Percentiles rank a stretch among this genome's conserved stretches.
These are phyloP conservation scores for Albugo laibachii DNA, from an alignment of 352 stramenopile species.

Conservation along the genomic window DNA sequence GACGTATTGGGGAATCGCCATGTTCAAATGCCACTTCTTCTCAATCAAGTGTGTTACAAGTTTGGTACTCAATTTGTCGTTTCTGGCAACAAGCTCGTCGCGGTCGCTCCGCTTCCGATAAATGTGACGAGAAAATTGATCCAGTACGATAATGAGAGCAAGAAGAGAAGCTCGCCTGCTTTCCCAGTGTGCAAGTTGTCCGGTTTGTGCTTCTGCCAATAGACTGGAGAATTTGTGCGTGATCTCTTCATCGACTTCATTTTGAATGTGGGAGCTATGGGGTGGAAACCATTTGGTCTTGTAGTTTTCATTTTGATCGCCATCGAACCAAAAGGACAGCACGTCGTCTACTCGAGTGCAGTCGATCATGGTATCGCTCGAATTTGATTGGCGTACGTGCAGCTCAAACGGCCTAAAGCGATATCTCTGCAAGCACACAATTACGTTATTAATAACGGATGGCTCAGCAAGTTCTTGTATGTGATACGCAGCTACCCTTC, in stretches of 20 bases:
- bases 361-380: no score
- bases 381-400: no score
- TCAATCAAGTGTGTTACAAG: constrained; percentile 26
- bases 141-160: constrained; percentile 65
- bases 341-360: constrained; percentile 4
- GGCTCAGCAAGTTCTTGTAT: no score
- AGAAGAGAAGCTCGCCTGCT: constrained; percentile 20
- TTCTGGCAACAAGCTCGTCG: constrained; percentile 9
- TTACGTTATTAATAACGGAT: no score
- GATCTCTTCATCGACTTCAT: constrained; percentile 20
- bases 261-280: constrained; percentile 25
- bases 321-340: constrained; percentile 40
- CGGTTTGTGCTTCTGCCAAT: constrained; percentile 18
- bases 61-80: constrained; percentile 25
- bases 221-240: constrained; percentile 16
- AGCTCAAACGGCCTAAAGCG: no score
- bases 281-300: constrained; percentile 44
- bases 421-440: no score
- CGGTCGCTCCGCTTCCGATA: constrained; percentile 21
- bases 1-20: constrained; percentile 35
- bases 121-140: constrained; percentile 75
- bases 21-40: constrained; percentile 23
- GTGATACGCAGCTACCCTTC: no score
- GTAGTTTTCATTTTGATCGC: constrained; percentile 24
- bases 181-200: constrained; percentile 30